Evolutionary conservation across 805 yeast species (phyloP), one percentile per base, ranked within the genome.

Genomic region (Lipomyces orientalis): DNA sequence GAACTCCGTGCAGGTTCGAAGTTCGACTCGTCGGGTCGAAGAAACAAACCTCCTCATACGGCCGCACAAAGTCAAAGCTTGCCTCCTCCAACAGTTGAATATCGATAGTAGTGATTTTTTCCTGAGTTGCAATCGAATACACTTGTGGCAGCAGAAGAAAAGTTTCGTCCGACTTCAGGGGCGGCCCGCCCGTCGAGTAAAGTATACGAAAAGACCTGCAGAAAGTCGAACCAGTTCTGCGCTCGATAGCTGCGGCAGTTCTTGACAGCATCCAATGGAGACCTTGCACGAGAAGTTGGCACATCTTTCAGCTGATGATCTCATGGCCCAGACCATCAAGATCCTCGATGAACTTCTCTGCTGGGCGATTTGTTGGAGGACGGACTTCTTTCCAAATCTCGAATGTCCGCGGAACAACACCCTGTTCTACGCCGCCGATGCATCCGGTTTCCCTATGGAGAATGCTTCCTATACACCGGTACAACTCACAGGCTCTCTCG

Each of bases 141-240:
- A 51, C n/a, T n/a, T 51, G 5, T 8, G 33, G 33, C 25, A 51
- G 55, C 4, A 0, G 55, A 22, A 51, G 33, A 16, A 51, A 51
- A 6, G 7, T 51, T 51, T 19, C n/a, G n/a, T 12, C 54, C 6
- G 16, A n/a, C 25, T 33, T 51, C 54, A 16, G 22, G 54, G 16
- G 52, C n/a, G 14, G 55, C 55, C 14, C 55, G 19, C n/a, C 33
- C 19, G n/a, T 51, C 31, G 16, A 51, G 55, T 19, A 51, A 19
- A 1, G 55, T 33, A 19, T 51, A 2, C 19, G 55, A 51, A 7
- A 51, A 14, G 19, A 51, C 2, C 22, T 49, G 54, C 3, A 49
- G n/a, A 49, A 49, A n/a, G 25, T 49, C 54, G n/a, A 49, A n/a
- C 54, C 54, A 49, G n/a, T 49, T 49, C 22, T 49, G 54, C 14